Conservation (phyloP, 768 basidiomycete genomes). For the Hygrophoropsis aurantiaca region DNA sequence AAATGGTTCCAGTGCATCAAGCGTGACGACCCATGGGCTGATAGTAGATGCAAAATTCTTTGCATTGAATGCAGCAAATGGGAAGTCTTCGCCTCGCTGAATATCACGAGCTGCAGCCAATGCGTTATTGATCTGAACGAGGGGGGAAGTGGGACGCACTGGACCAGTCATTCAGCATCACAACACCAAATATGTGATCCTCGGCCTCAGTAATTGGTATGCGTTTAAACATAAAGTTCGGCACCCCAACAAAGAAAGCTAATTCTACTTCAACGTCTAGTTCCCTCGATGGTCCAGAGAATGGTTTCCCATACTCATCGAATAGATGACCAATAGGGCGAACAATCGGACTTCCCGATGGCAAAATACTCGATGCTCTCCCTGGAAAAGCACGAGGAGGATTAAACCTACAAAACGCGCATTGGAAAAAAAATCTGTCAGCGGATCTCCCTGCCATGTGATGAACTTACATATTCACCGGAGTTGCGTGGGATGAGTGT, state of each 20-base stretch:
- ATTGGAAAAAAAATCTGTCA: background rate
- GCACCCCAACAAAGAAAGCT: constrained; percentile 3
- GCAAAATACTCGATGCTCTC: constrained; percentile 1
- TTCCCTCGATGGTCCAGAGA: constrained; percentile 1
- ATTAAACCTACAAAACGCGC: background rate
- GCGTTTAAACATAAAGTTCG: constrained; percentile 1
- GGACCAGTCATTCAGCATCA: constrained; percentile 3
- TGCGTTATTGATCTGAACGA: background rate
- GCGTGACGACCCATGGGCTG: constrained; percentile 6
- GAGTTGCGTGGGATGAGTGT: background rate
- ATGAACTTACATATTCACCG: too few species aligned
- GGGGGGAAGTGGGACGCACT: background rate
- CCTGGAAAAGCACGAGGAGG: constrained; percentile 1
- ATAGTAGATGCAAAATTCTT: constrained; percentile 6
- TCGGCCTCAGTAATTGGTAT: constrained; percentile 1
- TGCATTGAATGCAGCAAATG: constrained; percentile 4
- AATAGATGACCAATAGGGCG: constrained; percentile 2
- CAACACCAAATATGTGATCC: constrained; percentile 6
- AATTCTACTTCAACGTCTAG: constrained; percentile 4
- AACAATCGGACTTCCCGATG: constrained; percentile 1
- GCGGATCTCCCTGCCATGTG: too few species aligned
- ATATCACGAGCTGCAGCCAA: constrained; percentile 3
- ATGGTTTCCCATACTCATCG: background rate
- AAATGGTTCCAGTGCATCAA: constrained; percentile 5
- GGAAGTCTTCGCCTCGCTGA: constrained; percentile 1